Base-by-base conservation (phyloP, 106 monocot species). In the Dendrobium catenatum region DNA sequence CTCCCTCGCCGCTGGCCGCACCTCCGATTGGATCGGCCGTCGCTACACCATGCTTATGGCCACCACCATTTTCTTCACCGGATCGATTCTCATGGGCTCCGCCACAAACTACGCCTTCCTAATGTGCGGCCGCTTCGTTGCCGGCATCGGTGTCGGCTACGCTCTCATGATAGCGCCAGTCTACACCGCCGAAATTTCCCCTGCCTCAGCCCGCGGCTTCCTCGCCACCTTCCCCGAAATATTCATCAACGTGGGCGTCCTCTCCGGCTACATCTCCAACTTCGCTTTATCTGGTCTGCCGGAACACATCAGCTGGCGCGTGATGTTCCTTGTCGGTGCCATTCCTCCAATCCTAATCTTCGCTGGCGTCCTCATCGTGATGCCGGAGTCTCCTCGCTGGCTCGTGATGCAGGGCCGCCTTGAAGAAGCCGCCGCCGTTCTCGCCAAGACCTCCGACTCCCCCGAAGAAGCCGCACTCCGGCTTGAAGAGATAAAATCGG, bases 341-440 rank as follows among this genome's bases (percentile, higher is more conserved):
- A n/a, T 64, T 83, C 6, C 86, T 85, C 77, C 44, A 44, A 84
- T 89, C n/a, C 86, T 80, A 13, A 29, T 64, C 6, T 82, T 77
- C 44, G 44, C 9, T 0, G 89, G 87, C 10, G 67, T 90, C 64
- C 42, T 73, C 24, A 3, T 24, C 58, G 0, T 44, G 44, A 90
- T 90, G 90, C 90, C 90, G 8, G 90, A 90, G 51, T 90, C 90
- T 1, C 90, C 90, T 0, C 80, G 90, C 22, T 90, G 90, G 90
- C 90, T 90, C 20, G 87, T 87, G 31, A 83, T 90, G 87, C 90
- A 87, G 51, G 87, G 87, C 44, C 83, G 87, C 17, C 37, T 87
- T 6, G 85, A 42, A 5, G 87, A 87, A 5, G 88, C 90, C 31
- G 6, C 11, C 2, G 77, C 42, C 1, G 90, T 88, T 4, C 88